Evolutionary conservation across 805 yeast genomes (phyloP).

Genomic region (Candida schatavii): DNA sequence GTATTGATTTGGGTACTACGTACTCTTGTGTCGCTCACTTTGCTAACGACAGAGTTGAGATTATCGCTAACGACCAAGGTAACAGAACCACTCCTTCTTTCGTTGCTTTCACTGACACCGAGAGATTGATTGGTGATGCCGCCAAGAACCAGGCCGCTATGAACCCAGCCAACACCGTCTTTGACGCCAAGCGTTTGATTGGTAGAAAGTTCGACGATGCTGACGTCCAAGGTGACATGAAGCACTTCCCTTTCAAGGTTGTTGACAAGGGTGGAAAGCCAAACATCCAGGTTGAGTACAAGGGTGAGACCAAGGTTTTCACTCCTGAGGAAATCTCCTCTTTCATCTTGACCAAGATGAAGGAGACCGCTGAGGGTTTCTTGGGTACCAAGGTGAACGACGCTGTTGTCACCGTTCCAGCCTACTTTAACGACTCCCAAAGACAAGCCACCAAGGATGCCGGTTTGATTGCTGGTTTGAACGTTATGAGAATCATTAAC

Average conservation of each 20-base stretch:
- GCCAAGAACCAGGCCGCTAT: constrained; percentile 83
- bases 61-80: constrained; percentile 82
- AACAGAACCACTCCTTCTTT: constrained; percentile 82
- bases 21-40: constrained; percentile 78
- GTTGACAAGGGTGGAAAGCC: constrained; percentile 65
- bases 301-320: constrained; percentile 66
- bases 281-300: constrained; percentile 65
- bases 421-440: constrained; percentile 91
- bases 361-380: constrained; percentile 75
- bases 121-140: constrained; percentile 79
- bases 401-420: constrained; percentile 92
- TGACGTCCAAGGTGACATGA: constrained; percentile 82
- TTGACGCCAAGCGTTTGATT: constrained; percentile 80
- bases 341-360: constrained; percentile 80
- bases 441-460: constrained; percentile 94
- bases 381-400: constrained; percentile 72
- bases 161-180: constrained; percentile 73
- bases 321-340: constrained; percentile 76
- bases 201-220: constrained; percentile 77
- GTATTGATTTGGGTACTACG: constrained; percentile 97
- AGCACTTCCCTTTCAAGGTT: constrained; percentile 84
- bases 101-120: constrained; percentile 76
- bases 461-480: constrained; percentile 87
- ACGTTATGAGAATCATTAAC: constrained; percentile 83
- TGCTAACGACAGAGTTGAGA: constrained; percentile 69